These are phyloP conservation scores for Mortierella sp. DNA, from an alignment of 371 early-diverging fungal species.

Conservation along the genomic window DNA sequence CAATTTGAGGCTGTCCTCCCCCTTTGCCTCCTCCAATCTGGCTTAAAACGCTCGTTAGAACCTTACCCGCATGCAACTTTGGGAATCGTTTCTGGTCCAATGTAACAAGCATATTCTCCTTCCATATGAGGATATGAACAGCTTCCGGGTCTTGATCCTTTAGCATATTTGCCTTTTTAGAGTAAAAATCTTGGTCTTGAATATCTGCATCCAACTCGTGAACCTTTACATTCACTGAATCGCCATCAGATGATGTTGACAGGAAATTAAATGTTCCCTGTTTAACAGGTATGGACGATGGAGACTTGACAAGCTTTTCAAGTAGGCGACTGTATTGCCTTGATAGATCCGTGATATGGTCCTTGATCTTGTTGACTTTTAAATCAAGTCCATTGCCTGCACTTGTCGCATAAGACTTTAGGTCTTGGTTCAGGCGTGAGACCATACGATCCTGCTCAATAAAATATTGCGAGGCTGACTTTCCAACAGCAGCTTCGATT, in stretches of 20 bases:
- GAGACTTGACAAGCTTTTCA: conserved; percentile 34
- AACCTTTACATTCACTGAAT: conserved; percentile 51
- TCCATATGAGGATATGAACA: conserved; percentile 67
- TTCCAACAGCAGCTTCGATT: conserved; percentile 83
- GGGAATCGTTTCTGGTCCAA: conserved; percentile 59
- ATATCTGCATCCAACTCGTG: conserved; percentile 67
- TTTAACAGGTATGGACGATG: conserved; percentile 1
- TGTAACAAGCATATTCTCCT: conserved; percentile 63
- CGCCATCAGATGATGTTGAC: background rate
- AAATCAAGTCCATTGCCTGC: conserved; percentile 42
- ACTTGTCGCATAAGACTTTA: conserved; percentile 56
- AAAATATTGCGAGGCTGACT: conserved; percentile 65
- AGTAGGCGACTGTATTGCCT: conserved; percentile 29
- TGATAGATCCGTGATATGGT: conserved; percentile 41
- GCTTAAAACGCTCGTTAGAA: conserved; percentile 48
- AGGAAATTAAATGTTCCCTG: conserved; percentile 11
- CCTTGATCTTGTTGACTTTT: conserved; percentile 37
- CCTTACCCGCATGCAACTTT: conserved; percentile 65
- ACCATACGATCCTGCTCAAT: conserved; percentile 64
- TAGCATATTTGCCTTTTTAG: conserved; percentile 66
- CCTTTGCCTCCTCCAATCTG: conserved; percentile 58
- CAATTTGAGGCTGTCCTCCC: conserved; percentile 58
- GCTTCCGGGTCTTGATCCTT: conserved; percentile 58
- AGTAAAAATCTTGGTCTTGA: conserved; percentile 62
- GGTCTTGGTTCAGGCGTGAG: conserved; percentile 58